These are phyloP conservation scores for Thozetella sp. DNA, from an alignment of 495 filamentous ascomycete species.

Conservation along the genomic window DNA sequence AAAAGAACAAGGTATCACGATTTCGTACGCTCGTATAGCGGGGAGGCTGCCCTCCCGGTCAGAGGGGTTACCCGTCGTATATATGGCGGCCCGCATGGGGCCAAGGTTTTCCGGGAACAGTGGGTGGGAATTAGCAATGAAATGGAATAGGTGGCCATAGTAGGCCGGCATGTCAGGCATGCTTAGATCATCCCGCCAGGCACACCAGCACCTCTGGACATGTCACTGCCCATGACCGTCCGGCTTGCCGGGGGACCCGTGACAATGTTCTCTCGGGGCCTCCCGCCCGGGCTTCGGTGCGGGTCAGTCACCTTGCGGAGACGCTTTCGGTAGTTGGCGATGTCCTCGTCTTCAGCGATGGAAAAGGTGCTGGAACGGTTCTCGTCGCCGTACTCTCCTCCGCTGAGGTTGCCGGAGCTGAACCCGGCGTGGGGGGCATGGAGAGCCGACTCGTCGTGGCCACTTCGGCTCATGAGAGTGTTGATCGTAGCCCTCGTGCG, in stretches of 20 bases:
- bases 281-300: constrained; percentile 38
- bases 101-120: constrained; percentile 11
- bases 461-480: constrained; percentile 44
- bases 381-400: constrained; percentile 20
- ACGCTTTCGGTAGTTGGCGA: constrained; percentile 40
- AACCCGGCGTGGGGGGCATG: constrained; percentile 15
- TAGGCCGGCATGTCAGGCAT: no score
- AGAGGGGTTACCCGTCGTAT: neutral
- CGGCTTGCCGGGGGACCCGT: constrained; percentile 32
- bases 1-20: constrained; percentile 32
- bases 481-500: constrained; percentile 55
- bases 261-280: constrained; percentile 39
- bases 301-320: constrained; percentile 57
- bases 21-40: constrained; percentile 23
- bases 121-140: constrained; percentile 8
- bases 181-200: constrained; percentile 48
- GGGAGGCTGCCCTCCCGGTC: neutral
- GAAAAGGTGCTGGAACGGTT: constrained; percentile 49
- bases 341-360: constrained; percentile 51
- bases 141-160: no score
- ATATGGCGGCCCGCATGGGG: constrained; percentile 10
- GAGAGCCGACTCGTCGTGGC: constrained; percentile 17
- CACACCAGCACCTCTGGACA: constrained; percentile 24
- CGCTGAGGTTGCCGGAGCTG: constrained; percentile 15
- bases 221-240: constrained; percentile 27